phyloP scores from a whole-genome alignment of 441 rosid genomes.

The Aleurites moluccanus region DNA sequence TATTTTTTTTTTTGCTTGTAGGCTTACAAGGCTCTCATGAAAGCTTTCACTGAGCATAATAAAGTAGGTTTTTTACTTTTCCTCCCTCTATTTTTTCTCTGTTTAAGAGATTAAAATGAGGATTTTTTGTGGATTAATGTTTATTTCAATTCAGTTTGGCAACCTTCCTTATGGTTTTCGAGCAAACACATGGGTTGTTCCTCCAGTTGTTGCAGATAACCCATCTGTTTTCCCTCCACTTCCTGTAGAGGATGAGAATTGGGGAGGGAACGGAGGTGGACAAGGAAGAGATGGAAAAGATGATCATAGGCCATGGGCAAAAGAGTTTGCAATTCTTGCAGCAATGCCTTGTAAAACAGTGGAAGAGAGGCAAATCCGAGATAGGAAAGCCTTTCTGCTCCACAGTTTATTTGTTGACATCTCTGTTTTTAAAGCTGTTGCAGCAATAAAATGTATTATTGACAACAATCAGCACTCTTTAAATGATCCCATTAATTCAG shows the following conservation, averaged over 20 bases:
- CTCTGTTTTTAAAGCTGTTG: conserved; percentile 61
- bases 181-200: conserved; percentile 72
- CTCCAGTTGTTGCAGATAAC: conserved; percentile 51
- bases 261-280: conserved; percentile 77
- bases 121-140: conserved; percentile 12
- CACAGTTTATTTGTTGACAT: conserved; percentile 61
- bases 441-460: conserved; percentile 36
- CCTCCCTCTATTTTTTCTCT: not conserved
- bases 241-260: conserved; percentile 58
- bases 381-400: conserved; percentile 68
- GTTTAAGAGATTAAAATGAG: not conserved
- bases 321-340: conserved; percentile 56
- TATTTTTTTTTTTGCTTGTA: conserved; percentile 35
- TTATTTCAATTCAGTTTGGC: conserved; percentile 46
- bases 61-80: conserved; percentile 39
- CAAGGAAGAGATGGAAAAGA: conserved; percentile 53
- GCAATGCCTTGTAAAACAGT: conserved; percentile 62
- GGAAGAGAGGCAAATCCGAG: conserved; percentile 65
- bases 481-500: conserved; percentile 24
- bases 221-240: conserved; percentile 46
- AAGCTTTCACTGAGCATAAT: conserved; percentile 60
- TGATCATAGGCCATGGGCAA: conserved; percentile 72
- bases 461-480: conserved; percentile 29
- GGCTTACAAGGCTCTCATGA: conserved; percentile 66
- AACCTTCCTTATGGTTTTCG: conserved; percentile 75